These are phyloP conservation scores for Mariannaea elegans DNA, from an alignment of 2,329 filamentous ascomycete species.

Conservation along the genomic window DNA sequence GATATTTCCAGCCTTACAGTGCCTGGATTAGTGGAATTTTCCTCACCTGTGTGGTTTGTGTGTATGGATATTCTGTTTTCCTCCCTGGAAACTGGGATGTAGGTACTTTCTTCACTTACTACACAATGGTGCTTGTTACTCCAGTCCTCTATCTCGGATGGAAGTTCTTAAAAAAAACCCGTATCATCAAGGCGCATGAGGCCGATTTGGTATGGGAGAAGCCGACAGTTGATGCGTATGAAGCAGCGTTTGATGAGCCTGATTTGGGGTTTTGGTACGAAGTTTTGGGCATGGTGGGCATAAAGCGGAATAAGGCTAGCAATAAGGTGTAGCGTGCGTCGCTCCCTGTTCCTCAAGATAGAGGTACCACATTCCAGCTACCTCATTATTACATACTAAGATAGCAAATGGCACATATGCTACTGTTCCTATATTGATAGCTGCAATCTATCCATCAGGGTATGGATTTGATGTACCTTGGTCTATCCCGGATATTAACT, in stretches of 20 bases:
- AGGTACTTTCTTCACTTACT: constrained; percentile 58
- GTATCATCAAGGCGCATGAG: constrained; percentile 21
- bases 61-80: constrained; percentile 64
- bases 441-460: too few relatives aligned
- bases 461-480: too few relatives aligned
- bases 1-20: constrained; percentile 65
- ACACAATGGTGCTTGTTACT: constrained; percentile 53
- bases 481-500: too few relatives aligned
- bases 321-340: neutral
- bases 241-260: constrained; percentile 15
- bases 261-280: constrained; percentile 23
- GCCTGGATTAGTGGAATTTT: constrained; percentile 53
- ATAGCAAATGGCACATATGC: too few relatives aligned
- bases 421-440: too few relatives aligned
- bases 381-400: too few relatives aligned
- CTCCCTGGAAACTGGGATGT: constrained; percentile 52
- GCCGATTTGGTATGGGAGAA: constrained; percentile 27
- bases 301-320: constrained; percentile 4
- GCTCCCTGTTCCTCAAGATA: neutral
- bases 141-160: constrained; percentile 21
- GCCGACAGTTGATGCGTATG: constrained; percentile 25
- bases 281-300: constrained; percentile 17
- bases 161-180: constrained; percentile 25
- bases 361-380: neutral
- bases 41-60: constrained; percentile 15